Evolutionary conservation across 2,329 filamentous ascomycete genomes (phyloP).

Genomic region (Exophiala sideris): DNA sequence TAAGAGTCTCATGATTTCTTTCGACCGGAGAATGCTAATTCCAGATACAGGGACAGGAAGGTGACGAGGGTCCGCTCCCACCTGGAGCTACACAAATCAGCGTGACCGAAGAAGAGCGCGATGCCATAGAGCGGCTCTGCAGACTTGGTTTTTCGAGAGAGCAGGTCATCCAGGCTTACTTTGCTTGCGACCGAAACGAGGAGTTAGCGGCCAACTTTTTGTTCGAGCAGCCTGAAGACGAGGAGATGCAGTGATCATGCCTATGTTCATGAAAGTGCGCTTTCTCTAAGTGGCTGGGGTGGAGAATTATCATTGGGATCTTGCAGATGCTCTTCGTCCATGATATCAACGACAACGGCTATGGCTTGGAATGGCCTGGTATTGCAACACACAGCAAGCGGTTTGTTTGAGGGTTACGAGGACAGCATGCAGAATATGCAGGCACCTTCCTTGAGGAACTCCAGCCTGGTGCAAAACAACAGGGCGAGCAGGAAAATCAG

Average conservation of each 20-base stretch:
- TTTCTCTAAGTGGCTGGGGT: too few relatives aligned
- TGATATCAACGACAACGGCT: too few relatives aligned
- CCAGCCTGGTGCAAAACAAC: too few relatives aligned
- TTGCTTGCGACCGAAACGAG: slow-evolving; percentile 99
- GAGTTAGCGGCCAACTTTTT: slow-evolving; percentile 97
- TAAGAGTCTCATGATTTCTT: neutral
- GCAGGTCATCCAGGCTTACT: slow-evolving; percentile 95
- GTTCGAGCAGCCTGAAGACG: slow-evolving; percentile 91
- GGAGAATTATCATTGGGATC: too few relatives aligned
- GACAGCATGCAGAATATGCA: too few relatives aligned
- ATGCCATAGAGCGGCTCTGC: slow-evolving; percentile 95
- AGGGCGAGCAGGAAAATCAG: too few relatives aligned
- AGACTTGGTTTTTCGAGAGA: slow-evolving; percentile 90
- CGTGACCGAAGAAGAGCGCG: slow-evolving; percentile 93
- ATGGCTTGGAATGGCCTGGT: too few relatives aligned
- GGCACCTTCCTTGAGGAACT: too few relatives aligned
- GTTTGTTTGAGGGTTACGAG: too few relatives aligned
- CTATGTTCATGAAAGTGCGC: neutral
- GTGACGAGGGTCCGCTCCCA: slow-evolving; percentile 63
- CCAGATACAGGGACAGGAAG: slow-evolving; percentile 60
- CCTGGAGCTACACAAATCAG: slow-evolving; percentile 85
- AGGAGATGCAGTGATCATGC: slow-evolving; percentile 26
- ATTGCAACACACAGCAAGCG: too few relatives aligned
- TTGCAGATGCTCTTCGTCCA: too few relatives aligned
- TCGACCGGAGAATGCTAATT: slow-evolving; percentile 3